phyloP scores from a whole-genome alignment of 768 basidiomycete genomes.

The Lentinus brumalis region DNA sequence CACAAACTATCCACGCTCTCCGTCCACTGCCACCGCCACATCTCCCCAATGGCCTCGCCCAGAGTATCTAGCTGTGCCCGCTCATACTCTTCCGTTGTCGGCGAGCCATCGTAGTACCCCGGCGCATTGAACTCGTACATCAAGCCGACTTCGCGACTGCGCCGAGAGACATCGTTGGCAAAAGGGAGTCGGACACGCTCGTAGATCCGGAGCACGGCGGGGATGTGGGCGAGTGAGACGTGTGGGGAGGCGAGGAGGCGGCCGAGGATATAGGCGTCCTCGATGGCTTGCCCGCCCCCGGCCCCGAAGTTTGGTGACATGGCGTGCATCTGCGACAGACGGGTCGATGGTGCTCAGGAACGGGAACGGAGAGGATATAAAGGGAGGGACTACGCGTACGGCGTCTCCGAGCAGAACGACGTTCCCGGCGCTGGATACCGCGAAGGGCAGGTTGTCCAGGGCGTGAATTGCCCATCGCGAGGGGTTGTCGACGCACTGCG shows the following conservation, averaged over 20 bases:
- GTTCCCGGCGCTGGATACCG: conserved; percentile 14
- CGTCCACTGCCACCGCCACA: conserved; percentile 24
- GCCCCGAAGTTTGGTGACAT: conserved; percentile 26
- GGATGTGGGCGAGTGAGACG: conserved; percentile 10
- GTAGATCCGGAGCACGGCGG: conserved; percentile 21
- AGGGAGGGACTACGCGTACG: neutral
- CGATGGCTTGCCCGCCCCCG: conserved; percentile 28
- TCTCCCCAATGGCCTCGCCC: conserved; percentile 13
- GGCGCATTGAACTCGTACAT: conserved; percentile 25
- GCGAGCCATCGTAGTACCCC: conserved; percentile 27
- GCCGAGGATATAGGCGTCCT: conserved; percentile 31
- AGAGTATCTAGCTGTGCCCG: conserved; percentile 21
- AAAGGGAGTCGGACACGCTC: conserved; percentile 25
- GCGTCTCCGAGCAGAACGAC: conserved; percentile 33
- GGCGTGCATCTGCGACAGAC: conserved; percentile 22
- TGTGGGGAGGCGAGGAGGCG: conserved; percentile 22
- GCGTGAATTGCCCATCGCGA: conserved; percentile 26
- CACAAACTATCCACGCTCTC: conserved; percentile 15
- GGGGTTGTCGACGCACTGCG: conserved; percentile 7
- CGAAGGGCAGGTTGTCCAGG: conserved; percentile 24
- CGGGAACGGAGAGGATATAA: neutral
- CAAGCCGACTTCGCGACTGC: conserved; percentile 22
- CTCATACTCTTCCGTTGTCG: conserved; percentile 10
- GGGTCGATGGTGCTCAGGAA: neutral
- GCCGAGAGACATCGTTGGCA: conserved; percentile 14